phyloP scores from a whole-genome alignment of 164 flowering plant genomes.

The Vitis amurensis region DNA sequence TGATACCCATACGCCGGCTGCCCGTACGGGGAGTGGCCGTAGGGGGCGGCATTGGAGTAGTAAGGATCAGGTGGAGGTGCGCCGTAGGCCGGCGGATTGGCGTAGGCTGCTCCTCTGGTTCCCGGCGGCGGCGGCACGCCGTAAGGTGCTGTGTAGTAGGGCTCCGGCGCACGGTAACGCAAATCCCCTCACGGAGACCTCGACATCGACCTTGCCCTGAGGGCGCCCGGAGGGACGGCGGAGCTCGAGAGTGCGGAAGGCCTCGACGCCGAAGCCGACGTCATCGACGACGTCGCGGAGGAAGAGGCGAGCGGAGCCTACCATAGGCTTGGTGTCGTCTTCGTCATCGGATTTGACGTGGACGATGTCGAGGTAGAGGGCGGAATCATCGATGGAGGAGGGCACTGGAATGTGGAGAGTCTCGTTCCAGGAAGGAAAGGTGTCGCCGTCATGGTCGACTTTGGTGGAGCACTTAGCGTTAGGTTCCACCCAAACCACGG shows the following conservation, averaged over 20 bases:
- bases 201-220: conserved; percentile 65
- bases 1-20: background rate
- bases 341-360: conserved; percentile 33
- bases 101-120: too few relatives aligned
- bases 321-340: conserved; percentile 49
- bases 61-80: conserved; percentile 10
- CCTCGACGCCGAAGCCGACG: conserved; percentile 36
- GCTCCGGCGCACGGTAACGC: conserved; percentile 38
- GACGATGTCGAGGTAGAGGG: conserved; percentile 56
- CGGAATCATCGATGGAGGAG: conserved; percentile 42
- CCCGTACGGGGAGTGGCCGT: conserved; percentile 8
- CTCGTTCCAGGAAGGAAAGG: conserved; percentile 60
- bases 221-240: conserved; percentile 89
- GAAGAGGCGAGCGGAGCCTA: conserved; percentile 52
- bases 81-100: background rate
- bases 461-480: conserved; percentile 51
- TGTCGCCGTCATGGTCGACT: conserved; percentile 61
- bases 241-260: conserved; percentile 33
- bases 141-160: conserved; percentile 40
- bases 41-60: conserved; percentile 23
- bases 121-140: conserved; percentile 36
- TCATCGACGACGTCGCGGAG: conserved; percentile 57
- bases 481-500: conserved; percentile 78
- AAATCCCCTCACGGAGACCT: conserved; percentile 36
- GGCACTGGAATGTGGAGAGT: conserved; percentile 50